Evolutionary conservation across 108 stramenopile genomes (phyloP).

Genomic region (Fistulifera pelliculosa): DNA sequence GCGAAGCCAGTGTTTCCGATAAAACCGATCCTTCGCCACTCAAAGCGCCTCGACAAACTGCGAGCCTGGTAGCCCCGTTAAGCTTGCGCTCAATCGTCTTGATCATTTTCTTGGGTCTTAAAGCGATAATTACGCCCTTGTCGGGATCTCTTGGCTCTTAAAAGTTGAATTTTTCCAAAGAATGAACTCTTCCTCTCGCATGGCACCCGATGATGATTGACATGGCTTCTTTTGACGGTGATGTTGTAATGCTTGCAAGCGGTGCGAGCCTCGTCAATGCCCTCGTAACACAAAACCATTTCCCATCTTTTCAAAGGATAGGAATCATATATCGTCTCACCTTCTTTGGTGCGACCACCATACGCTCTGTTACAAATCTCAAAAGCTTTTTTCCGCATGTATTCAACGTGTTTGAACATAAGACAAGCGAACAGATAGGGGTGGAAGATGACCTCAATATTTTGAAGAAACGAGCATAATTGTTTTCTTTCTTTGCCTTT

Average conservation of each 20-base stretch:
- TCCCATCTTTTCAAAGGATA: constrained; percentile 62
- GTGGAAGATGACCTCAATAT: constrained; percentile 51
- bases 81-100: constrained; percentile 79
- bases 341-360: constrained; percentile 56
- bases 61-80: constrained; percentile 64
- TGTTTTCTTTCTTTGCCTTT: constrained; percentile 67
- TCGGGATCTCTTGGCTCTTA: constrained; percentile 66
- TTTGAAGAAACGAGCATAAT: constrained; percentile 79
- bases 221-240: constrained; percentile 41
- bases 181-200: constrained; percentile 24
- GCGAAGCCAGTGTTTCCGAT: constrained; percentile 33
- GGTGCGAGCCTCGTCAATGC: constrained; percentile 59
- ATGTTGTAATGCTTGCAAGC: constrained; percentile 75
- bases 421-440: constrained; percentile 71
- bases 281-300: constrained; percentile 71
- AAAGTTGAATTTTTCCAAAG: constrained; percentile 65
- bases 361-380: constrained; percentile 68
- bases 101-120: constrained; percentile 75
- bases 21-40: constrained; percentile 31
- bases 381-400: constrained; percentile 72
- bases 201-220: constrained; percentile 1
- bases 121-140: constrained; percentile 48
- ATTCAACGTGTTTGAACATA: constrained; percentile 85
- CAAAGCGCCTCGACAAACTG: constrained; percentile 75
- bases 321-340: constrained; percentile 61